Conservation (phyloP, 169 alveolate genomes). For the Eimeria tenella region DNA sequence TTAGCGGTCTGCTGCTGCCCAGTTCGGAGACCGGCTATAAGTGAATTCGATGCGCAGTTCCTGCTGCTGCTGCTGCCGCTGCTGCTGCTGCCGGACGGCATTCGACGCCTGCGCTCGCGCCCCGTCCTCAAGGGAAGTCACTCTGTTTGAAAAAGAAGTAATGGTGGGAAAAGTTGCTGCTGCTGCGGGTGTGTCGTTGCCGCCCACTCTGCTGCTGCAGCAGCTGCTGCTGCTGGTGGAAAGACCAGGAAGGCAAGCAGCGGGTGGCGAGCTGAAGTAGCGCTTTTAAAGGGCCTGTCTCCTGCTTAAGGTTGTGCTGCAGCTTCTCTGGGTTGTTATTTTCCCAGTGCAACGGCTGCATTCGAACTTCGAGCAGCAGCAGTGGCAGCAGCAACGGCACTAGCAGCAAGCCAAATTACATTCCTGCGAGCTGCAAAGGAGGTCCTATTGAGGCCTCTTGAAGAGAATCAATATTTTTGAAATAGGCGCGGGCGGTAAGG, state of each 20-base stretch:
- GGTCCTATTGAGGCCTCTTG: not conserved
- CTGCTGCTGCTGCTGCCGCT: constrained; percentile 12
- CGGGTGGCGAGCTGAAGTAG: too few species aligned
- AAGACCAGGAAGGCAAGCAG: too few species aligned
- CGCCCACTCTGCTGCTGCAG: not conserved
- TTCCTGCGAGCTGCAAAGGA: not conserved
- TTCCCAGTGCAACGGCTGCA: not conserved
- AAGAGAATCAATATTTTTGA: not conserved
- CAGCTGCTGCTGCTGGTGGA: constrained; percentile 37
- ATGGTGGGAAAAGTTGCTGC: not conserved
- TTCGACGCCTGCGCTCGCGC: too few species aligned
- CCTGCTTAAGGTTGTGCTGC: not conserved
- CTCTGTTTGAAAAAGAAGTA: not conserved
- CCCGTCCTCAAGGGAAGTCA: not conserved
- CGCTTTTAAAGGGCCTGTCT: too few species aligned
- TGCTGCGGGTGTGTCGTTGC: constrained; percentile 7
- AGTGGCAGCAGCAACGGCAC: constrained; percentile 14
- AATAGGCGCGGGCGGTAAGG: not conserved
- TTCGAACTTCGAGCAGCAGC: constrained; percentile 5
- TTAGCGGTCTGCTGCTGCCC: too few species aligned
- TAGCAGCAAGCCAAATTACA: constrained; percentile 4
- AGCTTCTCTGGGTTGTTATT: not conserved
- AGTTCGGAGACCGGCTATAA: too few species aligned
- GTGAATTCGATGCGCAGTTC: not conserved
- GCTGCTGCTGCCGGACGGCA: not conserved